Conservation (phyloP, 2,329 filamentous ascomycete genomes). For the Hysterium pulicare region DNA sequence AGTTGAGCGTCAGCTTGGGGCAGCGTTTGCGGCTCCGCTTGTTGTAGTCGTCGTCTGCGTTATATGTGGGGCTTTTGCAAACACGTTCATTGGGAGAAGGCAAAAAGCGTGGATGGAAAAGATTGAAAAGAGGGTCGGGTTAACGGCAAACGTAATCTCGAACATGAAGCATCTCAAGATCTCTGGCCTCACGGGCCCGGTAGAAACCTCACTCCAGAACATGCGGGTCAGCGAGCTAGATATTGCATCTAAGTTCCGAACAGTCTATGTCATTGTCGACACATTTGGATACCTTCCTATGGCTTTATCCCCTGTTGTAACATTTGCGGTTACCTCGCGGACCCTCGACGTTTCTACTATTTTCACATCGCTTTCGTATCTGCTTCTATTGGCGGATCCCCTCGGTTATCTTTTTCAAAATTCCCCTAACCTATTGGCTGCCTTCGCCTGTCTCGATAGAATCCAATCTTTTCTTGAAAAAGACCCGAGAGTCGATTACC, state of each 20-base stretch:
- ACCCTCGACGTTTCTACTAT: not conserved
- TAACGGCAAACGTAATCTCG: conserved; percentile 31
- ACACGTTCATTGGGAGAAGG: conserved; percentile 4
- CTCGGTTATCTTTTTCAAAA: not conserved
- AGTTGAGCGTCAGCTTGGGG: conserved; percentile 11
- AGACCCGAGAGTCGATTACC: not conserved
- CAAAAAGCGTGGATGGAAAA: conserved; percentile 32
- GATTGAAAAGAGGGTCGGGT: conserved; percentile 34
- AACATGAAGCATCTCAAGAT: conserved; percentile 41
- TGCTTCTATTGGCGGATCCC: not conserved
- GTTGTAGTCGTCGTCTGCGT: conserved; percentile 6
- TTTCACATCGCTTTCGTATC: not conserved
- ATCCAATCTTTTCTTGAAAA: not conserved
- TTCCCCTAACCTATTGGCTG: not conserved
- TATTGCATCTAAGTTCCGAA: conserved; percentile 1
- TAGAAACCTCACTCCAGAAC: conserved; percentile 1
- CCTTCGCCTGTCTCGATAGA: not conserved
- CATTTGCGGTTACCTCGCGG: not conserved
- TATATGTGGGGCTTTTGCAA: conserved; percentile 20
- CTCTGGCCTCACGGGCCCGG: conserved; percentile 17
- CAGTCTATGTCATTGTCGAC: conserved; percentile 3
- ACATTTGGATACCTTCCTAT: not conserved
- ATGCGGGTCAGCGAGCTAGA: conserved; percentile 7
- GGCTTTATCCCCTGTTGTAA: not conserved
- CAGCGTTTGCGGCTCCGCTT: conserved; percentile 10